Base-by-base conservation (phyloP, 1,284 basidiomycete genomes). In the Mrakiaceae sp. region DNA sequence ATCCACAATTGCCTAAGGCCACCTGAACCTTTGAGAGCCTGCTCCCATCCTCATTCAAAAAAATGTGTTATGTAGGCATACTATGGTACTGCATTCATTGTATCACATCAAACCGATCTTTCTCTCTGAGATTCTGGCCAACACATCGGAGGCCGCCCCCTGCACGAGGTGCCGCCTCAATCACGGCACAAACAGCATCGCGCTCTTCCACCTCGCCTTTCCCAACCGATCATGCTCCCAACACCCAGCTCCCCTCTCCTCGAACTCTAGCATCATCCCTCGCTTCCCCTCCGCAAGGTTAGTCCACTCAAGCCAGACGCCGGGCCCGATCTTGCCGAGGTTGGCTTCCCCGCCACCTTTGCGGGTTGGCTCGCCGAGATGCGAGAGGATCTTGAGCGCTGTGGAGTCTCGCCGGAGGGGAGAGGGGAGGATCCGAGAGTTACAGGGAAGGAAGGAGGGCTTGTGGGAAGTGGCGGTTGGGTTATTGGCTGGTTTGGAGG, bases 281-380 rank as follows among this genome's bases (percentile, higher is more conserved):
- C 56, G 43, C 54, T 55, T 62, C 27, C 27, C 60, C 52, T 55
- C 12, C 39, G n/a, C 16, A 14, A 63, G 3, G 47, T 57, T 42
- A 5, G n/a, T 8, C 64, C 64, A 65, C 47, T 65, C 64, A 43
- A 65, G 27, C 64, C 64, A 65, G 10, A 65, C 59, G 3, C 64
- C 64, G 3, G 52, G 46, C 2, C 64, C 64, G 40, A 65, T 27
- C 49, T 52, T 60, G 9, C 64, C 64, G 51, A 65, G 12, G 47
- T 65, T 50, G 12, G 52, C 59, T 14, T 52, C 40, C 27, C 64
- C 64, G 5, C 64, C 64, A 4, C 64, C 64, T 16, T 65, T 65
- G 16, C 64, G 14, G 10, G n/a, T 46, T 11, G 64, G 64, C n/a
- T 65, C 64, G 14, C 64, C 64, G 5, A 65, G 49, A 4, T 27